Evolutionary conservation across 768 basidiomycete genomes (phyloP).

Genomic region (Dacryopinax primogenitus): DNA sequence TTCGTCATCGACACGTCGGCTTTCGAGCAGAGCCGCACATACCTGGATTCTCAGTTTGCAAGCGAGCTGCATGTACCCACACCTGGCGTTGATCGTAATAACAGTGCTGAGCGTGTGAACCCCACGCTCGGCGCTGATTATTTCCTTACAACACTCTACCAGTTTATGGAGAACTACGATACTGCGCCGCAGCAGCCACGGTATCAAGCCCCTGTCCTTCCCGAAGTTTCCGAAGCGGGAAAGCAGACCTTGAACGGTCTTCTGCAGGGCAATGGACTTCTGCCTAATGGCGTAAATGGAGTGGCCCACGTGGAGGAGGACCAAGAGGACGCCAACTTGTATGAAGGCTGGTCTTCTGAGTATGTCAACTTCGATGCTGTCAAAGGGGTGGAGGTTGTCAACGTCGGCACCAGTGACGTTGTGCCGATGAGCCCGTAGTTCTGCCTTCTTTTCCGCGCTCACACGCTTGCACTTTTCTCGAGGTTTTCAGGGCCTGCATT

Average conservation of each 20-base stretch:
- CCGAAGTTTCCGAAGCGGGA: not conserved
- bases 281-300: not conserved
- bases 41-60: not conserved
- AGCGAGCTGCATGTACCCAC: not conserved
- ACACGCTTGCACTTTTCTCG: not conserved
- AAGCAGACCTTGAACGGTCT: not conserved
- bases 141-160: conserved; percentile 1
- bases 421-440: not conserved
- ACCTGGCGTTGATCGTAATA: not conserved
- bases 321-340: not conserved
- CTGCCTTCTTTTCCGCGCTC: not conserved
- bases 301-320: not conserved
- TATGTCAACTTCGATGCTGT: conserved; percentile 2
- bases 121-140: not conserved
- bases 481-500: not conserved
- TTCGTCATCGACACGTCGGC: not conserved
- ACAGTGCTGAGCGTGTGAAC: not conserved
- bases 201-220: not conserved
- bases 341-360: conserved; percentile 5
- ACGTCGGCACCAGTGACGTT: not conserved
- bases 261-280: not conserved
- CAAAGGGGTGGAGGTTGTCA: not conserved
- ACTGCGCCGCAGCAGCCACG: conserved; percentile 3
- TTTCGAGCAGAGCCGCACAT: not conserved
- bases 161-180: conserved; percentile 5